A percentile compares a stretch with the other conserved stretches of the same genome.
phyloP scores from a whole-genome alignment of 2,329 filamentous ascomycete species.

The Scolecobasidium constrictum region DNA sequence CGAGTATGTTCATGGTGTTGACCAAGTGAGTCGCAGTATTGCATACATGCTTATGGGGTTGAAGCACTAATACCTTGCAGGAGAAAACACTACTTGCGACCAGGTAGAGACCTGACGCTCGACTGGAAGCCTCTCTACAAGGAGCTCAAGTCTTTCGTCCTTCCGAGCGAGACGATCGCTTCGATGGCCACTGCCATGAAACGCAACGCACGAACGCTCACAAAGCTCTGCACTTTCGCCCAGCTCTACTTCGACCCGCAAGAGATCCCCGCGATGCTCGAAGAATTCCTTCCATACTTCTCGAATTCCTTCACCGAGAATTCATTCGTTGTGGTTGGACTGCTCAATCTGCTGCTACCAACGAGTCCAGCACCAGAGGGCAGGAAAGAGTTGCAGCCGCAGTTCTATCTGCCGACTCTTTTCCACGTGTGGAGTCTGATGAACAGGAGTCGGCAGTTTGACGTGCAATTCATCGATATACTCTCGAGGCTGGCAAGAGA shows the following conservation, averaged over 20 bases:
- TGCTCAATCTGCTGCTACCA: slow-evolving; percentile 79
- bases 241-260: slow-evolving; percentile 87
- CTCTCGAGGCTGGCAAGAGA: slow-evolving; percentile 82
- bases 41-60: not conserved
- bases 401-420: slow-evolving; percentile 81
- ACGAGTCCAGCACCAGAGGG: slow-evolving; percentile 66
- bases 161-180: slow-evolving; percentile 67
- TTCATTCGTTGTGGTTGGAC: slow-evolving; percentile 82
- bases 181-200: slow-evolving; percentile 47
- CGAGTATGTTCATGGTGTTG: slow-evolving; percentile 90
- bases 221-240: slow-evolving; percentile 81
- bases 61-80: slow-evolving; percentile 31
- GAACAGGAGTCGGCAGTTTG: slow-evolving; percentile 77
- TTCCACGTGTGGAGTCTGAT: slow-evolving; percentile 96
- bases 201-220: slow-evolving; percentile 60
- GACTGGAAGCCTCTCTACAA: slow-evolving; percentile 92
- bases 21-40: slow-evolving; percentile 59
- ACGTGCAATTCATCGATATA: slow-evolving; percentile 80
- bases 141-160: slow-evolving; percentile 80
- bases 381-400: slow-evolving; percentile 67
- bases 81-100: slow-evolving; percentile 90
- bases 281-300: slow-evolving; percentile 52
- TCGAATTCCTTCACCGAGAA: slow-evolving; percentile 87
- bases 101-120: slow-evolving; percentile 76
- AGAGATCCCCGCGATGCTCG: slow-evolving; percentile 63